Base-by-base conservation (phyloP, 495 filamentous ascomycete species). In the Tuber borchii region DNA sequence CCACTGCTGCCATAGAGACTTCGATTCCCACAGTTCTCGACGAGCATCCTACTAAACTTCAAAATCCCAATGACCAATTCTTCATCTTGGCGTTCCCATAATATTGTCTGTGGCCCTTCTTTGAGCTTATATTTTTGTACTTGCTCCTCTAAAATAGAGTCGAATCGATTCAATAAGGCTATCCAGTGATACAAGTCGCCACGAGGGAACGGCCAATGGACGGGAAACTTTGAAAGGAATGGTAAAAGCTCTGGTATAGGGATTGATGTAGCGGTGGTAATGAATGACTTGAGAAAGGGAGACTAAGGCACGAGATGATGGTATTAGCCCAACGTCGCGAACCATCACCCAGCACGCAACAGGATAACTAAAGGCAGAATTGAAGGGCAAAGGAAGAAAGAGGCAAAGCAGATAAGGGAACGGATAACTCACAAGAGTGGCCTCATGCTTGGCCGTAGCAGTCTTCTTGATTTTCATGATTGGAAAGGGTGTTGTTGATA, bases 171-270 rank as follows among this genome's bases (percentile, higher is more conserved):
- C 70, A 99, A 86, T 61, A 97, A 87, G 45, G 92, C 90, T 82
- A 98, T 97, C 96, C 96, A 99, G 86, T 99, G 94, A 82, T 98
- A 98, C 68, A 98, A 87, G 81, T 99, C 96, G 70, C 96, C 96
- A 83, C 95, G 88, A n/a, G 94, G 95, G 81, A 97, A 97, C 40
- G 93, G 93, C 96, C 95, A 98, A 88, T 90, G 87, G 74, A 88
- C 88, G 77, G 94, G 93, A 83, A 98, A 97, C 78, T 88, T 89
- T 77, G 86, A 85, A 71, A 99, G 90, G 79, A 92, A 89, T 74
- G 87, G 84, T 74, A 94, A 92, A 80, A 99, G 88, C 77, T 92
- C 88, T 78, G 90, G 88, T 79, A 97, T 85, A 22, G 93, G 88
- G 80, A 90, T 85, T n/a, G 87, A 88, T 70, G 88, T 89, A 40